Evolutionary conservation across 441 rosid species (phyloP).

Genomic region (Hura crepitans): DNA sequence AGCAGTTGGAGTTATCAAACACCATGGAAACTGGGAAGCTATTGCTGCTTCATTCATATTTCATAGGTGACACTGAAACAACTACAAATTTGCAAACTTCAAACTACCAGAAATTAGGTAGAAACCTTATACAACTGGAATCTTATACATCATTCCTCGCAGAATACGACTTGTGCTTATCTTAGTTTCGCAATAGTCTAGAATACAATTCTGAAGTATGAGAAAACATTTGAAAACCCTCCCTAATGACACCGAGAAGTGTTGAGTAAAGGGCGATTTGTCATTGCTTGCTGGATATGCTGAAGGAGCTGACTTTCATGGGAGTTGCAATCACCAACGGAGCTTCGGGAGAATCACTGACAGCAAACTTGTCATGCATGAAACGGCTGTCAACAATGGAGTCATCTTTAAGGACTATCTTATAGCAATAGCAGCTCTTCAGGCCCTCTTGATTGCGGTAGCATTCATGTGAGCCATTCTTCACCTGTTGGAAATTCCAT

Average conservation of each 20-base stretch:
- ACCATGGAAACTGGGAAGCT: background rate
- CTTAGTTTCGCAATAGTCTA: conserved; percentile 9
- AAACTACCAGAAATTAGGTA: conserved; percentile 13
- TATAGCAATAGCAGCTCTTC: conserved; percentile 97
- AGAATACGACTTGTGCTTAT: conserved; percentile 4
- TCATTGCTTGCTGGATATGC: conserved; percentile 77
- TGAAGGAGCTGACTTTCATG: conserved; percentile 93
- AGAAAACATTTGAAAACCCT: conserved; percentile 12
- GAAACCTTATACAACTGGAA: conserved; percentile 16
- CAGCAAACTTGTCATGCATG: conserved; percentile 96
- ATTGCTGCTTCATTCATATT: conserved; percentile 7
- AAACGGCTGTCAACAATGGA: conserved; percentile 94
- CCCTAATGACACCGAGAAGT: conserved; percentile 17
- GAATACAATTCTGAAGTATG: conserved; percentile 19
- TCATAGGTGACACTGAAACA: no score
- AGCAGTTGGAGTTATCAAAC: no score
- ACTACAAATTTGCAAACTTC: conserved; percentile 1
- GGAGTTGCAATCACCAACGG: conserved; percentile 95
- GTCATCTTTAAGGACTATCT: conserved; percentile 79
- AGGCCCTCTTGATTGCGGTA: conserved; percentile 82
- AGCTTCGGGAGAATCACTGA: conserved; percentile 87
- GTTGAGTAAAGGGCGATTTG: conserved; percentile 9
- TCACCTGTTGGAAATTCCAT: conserved; percentile 95
- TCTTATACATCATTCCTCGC: conserved; percentile 19
- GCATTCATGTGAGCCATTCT: conserved; percentile 86